These are phyloP conservation scores for Coemansia nantahalensis DNA, from an alignment of 192 early-diverging fungal species.

Conservation along the genomic window DNA sequence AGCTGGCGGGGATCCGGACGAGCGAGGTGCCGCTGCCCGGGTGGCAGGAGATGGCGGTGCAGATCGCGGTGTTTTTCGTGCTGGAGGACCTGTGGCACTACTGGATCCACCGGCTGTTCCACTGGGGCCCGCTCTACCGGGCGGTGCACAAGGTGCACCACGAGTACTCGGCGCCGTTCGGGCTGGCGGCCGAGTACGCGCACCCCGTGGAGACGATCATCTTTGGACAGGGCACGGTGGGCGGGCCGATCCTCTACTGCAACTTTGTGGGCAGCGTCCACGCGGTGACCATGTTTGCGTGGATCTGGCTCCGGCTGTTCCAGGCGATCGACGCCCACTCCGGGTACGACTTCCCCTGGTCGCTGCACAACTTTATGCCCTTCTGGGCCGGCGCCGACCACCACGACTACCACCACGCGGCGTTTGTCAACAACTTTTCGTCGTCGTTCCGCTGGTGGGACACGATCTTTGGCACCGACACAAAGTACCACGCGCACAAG, in stretches of 20 bases:
- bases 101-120: slow-evolving; percentile 84
- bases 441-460: slow-evolving; percentile 92
- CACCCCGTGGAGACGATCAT: slow-evolving; percentile 84
- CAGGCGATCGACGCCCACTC: slow-evolving; percentile 89
- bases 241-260: slow-evolving; percentile 74
- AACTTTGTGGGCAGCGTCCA: slow-evolving; percentile 67
- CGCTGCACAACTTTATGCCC: slow-evolving; percentile 76
- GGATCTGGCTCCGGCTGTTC: slow-evolving; percentile 79
- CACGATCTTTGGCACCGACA: slow-evolving; percentile 80
- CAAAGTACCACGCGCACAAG: slow-evolving; percentile 65
- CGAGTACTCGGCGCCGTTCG: slow-evolving; percentile 87
- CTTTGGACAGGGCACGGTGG: slow-evolving; percentile 82
- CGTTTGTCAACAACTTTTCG: slow-evolving; percentile 76
- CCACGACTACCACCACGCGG: slow-evolving; percentile 92
- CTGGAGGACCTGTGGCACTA: slow-evolving; percentile 93
- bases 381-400: slow-evolving; percentile 92
- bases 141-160: slow-evolving; percentile 95
- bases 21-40: slow-evolving; percentile 79
- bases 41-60: slow-evolving; percentile 62
- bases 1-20: slow-evolving; percentile 81
- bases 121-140: slow-evolving; percentile 86
- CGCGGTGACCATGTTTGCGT: slow-evolving; percentile 77
- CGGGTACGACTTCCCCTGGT: slow-evolving; percentile 97
- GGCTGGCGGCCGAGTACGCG: slow-evolving; percentile 86
- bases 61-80: slow-evolving; percentile 75